phyloP scores from a whole-genome alignment of 441 rosid species.

The Viola pubescens region DNA sequence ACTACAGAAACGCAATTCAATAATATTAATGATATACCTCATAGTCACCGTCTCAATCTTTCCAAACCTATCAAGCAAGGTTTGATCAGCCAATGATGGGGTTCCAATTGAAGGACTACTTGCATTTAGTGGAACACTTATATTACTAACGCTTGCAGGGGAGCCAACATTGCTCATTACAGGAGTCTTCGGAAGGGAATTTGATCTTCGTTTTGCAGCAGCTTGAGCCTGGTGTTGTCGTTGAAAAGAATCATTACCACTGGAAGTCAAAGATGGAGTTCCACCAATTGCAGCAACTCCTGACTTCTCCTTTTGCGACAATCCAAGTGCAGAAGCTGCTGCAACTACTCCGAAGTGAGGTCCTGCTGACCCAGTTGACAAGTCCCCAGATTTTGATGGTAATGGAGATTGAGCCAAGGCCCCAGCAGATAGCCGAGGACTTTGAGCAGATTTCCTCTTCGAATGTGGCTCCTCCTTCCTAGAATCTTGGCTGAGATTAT shows the following conservation, averaged over 20 bases:
- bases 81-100: constrained; percentile 55
- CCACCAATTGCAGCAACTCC: constrained; percentile 56
- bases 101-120: constrained; percentile 83
- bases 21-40: constrained; percentile 40
- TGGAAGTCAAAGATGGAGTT: constrained; percentile 62
- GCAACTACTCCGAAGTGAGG: constrained; percentile 67
- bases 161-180: constrained; percentile 81
- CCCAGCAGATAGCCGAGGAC: constrained; percentile 81
- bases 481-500: constrained; percentile 54
- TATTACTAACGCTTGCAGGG: constrained; percentile 84
- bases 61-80: constrained; percentile 67
- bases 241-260: constrained; percentile 74
- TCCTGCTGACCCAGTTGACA: constrained; percentile 85
- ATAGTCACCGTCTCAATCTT: constrained; percentile 65
- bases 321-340: constrained; percentile 36
- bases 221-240: constrained; percentile 64
- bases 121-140: constrained; percentile 54
- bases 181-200: constrained; percentile 64
- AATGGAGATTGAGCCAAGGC: constrained; percentile 81
- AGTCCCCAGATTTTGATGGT: constrained; percentile 96
- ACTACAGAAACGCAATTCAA: not conserved
- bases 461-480: constrained; percentile 76
- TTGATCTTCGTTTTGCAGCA: constrained; percentile 62
- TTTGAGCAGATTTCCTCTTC: constrained; percentile 71
- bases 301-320: constrained; percentile 72